Evolutionary conservation across 768 basidiomycete genomes (phyloP).

Genomic region (Pleurotus sapidus): DNA sequence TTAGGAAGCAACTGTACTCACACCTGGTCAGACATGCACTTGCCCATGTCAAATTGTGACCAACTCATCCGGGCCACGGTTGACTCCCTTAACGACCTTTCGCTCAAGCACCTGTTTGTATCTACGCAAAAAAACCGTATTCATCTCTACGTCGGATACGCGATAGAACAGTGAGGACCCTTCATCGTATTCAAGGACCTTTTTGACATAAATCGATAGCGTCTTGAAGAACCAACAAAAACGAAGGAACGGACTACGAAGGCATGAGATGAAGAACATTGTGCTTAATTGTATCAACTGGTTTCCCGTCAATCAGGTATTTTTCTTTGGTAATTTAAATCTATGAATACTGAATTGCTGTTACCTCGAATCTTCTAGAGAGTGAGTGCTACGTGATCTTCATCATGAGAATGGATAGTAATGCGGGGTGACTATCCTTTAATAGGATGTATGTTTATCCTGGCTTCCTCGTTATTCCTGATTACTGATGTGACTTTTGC

Average conservation of each 20-base stretch:
- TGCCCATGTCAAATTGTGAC: background rate
- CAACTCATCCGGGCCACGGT: background rate
- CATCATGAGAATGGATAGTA: background rate
- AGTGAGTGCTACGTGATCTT: background rate
- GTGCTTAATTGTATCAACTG: constrained; percentile 4
- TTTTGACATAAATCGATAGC: background rate
- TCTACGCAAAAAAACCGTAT: constrained; percentile 1
- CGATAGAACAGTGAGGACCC: background rate
- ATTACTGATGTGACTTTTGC: background rate
- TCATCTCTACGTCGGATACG: constrained; percentile 1
- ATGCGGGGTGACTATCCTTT: background rate
- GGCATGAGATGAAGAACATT: constrained; percentile 6
- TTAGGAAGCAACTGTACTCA: background rate
- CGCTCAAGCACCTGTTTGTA: background rate
- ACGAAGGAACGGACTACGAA: background rate
- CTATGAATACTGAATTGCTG: background rate
- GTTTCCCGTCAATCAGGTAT: constrained; percentile 2
- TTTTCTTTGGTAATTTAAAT: background rate
- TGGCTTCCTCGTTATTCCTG: background rate
- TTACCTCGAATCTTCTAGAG: background rate
- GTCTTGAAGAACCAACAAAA: background rate
- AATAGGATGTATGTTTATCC: background rate
- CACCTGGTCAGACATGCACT: background rate
- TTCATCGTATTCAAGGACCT: background rate
- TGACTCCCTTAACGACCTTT: background rate